Evolutionary conservation across 306 rosid species (phyloP).

Genomic region (Mimosa bimucronata): DNA sequence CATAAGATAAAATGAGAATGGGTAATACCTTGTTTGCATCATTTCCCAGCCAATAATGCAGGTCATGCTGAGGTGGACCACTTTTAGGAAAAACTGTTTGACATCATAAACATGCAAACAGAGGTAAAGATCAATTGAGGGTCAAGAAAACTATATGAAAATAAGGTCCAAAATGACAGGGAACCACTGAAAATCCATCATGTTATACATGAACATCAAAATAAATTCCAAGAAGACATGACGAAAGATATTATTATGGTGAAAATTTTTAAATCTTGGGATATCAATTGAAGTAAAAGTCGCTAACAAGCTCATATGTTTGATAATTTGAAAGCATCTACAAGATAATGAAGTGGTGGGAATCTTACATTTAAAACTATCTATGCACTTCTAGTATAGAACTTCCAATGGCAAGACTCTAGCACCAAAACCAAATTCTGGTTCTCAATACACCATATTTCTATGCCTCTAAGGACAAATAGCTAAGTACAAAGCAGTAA

Average conservation of each 20-base stretch:
- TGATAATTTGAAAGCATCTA: conserved; percentile 25
- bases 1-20: conserved; percentile 28
- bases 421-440: conserved; percentile 63
- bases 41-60: conserved; percentile 91
- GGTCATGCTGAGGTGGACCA: conserved; percentile 74
- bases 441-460: conserved; percentile 92
- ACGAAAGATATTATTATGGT: conserved; percentile 19
- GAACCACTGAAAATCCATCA: conserved; percentile 27
- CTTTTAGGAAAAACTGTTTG: conserved; percentile 72
- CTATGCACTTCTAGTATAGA: conserved; percentile 87
- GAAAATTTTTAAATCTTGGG: conserved; percentile 16
- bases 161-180: conserved; percentile 22
- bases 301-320: conserved; percentile 12
- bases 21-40: conserved; percentile 61
- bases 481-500: conserved; percentile 56
- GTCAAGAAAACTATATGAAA: conserved; percentile 23
- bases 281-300: conserved; percentile 19
- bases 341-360: conserved; percentile 34
- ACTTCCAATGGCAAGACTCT: conserved; percentile 68
- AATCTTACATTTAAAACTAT: conserved; percentile 78
- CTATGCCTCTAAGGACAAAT: conserved; percentile 68
- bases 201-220: conserved; percentile 20
- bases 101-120: conserved; percentile 46
- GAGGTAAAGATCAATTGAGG: conserved; percentile 30
- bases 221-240: neutral